Evolutionary conservation across 1,284 basidiomycete species (phyloP).

Genomic region (Pseudozyma sp.): DNA sequence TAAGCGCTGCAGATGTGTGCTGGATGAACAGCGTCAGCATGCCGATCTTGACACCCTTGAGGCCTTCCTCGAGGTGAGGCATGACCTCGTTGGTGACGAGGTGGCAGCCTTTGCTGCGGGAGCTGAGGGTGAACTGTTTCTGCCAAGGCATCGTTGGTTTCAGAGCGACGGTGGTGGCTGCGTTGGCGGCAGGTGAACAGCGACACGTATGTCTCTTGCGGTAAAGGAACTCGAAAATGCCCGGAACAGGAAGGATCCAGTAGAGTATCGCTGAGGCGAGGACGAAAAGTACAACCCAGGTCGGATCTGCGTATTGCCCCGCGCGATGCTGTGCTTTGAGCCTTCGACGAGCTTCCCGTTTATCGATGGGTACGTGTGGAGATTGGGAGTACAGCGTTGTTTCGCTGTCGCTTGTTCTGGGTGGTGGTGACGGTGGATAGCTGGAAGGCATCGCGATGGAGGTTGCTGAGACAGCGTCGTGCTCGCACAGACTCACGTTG

Average conservation of each 20-base stretch:
- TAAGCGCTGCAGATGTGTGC: constrained; percentile 89
- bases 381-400: constrained; percentile 34
- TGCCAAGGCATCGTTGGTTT: constrained; percentile 84
- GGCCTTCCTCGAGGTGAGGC: constrained; percentile 78
- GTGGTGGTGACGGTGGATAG: constrained; percentile 7
- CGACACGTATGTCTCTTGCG: constrained; percentile 3
- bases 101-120: constrained; percentile 75
- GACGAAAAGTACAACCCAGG: constrained; percentile 31
- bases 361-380: constrained; percentile 45
- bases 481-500: neutral
- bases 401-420: neutral
- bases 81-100: constrained; percentile 85
- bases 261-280: constrained; percentile 33
- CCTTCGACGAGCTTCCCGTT: constrained; percentile 33
- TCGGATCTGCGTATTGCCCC: constrained; percentile 49
- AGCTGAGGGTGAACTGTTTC: constrained; percentile 78
- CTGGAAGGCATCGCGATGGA: constrained; percentile 29
- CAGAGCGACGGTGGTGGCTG: neutral
- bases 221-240: constrained; percentile 39
- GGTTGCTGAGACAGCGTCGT: constrained; percentile 2
- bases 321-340: constrained; percentile 40
- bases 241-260: constrained; percentile 48
- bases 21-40: constrained; percentile 75
- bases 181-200: neutral
- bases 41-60: constrained; percentile 70